These are phyloP conservation scores for Deuterostichococcus epilithicus DNA, from an alignment of 139 green algal species.

Conservation along the genomic window DNA sequence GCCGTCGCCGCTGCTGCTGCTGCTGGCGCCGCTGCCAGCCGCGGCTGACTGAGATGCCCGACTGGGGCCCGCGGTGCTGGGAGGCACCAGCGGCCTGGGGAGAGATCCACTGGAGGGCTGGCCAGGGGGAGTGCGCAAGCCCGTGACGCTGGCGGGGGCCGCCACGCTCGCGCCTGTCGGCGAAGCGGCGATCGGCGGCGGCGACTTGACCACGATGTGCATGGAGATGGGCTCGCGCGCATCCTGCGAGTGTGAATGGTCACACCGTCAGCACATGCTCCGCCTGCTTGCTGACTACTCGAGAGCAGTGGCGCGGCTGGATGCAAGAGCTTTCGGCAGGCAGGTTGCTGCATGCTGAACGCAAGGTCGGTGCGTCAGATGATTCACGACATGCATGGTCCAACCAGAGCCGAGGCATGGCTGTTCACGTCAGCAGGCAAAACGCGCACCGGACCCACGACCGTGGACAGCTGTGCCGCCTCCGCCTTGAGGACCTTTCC, in stretches of 20 bases:
- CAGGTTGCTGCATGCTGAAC: background rate
- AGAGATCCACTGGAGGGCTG: too few species aligned
- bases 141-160: too few species aligned
- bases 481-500: slow-evolving; percentile 60
- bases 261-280: too few species aligned
- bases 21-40: too few species aligned
- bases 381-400: background rate
- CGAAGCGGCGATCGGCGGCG: background rate
- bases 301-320: too few species aligned
- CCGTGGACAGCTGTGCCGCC: slow-evolving; percentile 8
- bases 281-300: too few species aligned
- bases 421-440: background rate
- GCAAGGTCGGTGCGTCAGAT: background rate
- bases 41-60: too few species aligned
- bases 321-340: too few species aligned
- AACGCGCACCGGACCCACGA: slow-evolving; percentile 20
- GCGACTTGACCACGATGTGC: slow-evolving; percentile 60
- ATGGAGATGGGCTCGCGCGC: slow-evolving; percentile 41
- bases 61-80: background rate
- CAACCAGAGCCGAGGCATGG: too few species aligned
- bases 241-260: too few species aligned
- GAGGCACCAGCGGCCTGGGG: background rate
- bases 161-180: too few species aligned
- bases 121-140: too few species aligned
- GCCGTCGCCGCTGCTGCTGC: background rate